These are phyloP conservation scores for Monilinia aucupariae DNA, from an alignment of 2,329 filamentous ascomycete species.

Conservation along the genomic window DNA sequence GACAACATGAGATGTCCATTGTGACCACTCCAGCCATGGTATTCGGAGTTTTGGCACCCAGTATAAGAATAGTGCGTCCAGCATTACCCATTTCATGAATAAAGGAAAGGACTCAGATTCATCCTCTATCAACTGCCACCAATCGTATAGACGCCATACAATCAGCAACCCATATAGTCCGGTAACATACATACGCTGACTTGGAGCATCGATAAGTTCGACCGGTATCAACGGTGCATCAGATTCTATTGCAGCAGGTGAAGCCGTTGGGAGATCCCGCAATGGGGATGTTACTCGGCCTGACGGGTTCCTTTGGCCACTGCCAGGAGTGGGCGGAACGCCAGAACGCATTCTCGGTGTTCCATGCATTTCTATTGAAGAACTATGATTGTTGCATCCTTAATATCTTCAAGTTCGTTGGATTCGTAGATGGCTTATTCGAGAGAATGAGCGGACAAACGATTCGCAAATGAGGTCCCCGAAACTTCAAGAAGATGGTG, in stretches of 20 bases:
- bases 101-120: constrained; percentile 83
- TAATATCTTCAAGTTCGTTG: constrained; percentile 42
- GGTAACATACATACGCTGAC: constrained; percentile 81
- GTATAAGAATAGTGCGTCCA: constrained; percentile 84
- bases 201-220: constrained; percentile 78
- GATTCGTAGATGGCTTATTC: constrained; percentile 1
- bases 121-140: constrained; percentile 69
- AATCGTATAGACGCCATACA: constrained; percentile 85
- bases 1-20: constrained; percentile 55
- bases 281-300: constrained; percentile 28
- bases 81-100: constrained; percentile 87
- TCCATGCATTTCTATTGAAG: constrained; percentile 48
- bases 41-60: constrained; percentile 82
- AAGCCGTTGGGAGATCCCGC: constrained; percentile 26
- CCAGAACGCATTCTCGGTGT: constrained; percentile 79
- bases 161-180: constrained; percentile 71
- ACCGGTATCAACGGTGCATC: constrained; percentile 68
- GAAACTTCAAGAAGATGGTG: background rate
- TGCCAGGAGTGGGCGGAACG: constrained; percentile 69
- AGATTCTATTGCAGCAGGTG: constrained; percentile 20
- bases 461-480: background rate
- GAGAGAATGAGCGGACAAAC: background rate
- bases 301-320: constrained; percentile 37
- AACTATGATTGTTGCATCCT: constrained; percentile 10
- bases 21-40: constrained; percentile 92